phyloP scores from a whole-genome alignment of 345 rosid genomes.

The Eucalyptus urophylla region DNA sequence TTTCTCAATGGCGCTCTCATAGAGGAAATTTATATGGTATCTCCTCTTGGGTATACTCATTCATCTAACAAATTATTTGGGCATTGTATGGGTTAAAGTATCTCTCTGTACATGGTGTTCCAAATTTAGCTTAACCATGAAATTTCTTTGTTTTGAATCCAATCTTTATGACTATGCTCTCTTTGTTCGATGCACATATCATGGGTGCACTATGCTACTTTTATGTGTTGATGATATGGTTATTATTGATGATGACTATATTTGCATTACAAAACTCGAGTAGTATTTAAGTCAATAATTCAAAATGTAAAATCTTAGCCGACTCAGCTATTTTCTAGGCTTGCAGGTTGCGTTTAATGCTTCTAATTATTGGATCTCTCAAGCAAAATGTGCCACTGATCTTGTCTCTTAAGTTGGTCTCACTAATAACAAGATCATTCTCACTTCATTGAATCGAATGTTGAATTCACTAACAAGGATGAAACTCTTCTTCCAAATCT shows the following conservation, averaged over 20 bases:
- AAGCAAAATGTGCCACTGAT: fast-evolving
- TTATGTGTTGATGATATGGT: neutral
- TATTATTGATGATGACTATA: neutral
- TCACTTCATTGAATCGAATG: neutral
- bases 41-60: too few species aligned
- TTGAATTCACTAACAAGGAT: neutral
- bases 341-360: neutral
- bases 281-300: neutral
- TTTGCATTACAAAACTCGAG: neutral
- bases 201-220: too few species aligned
- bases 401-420: neutral
- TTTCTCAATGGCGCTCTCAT: fast-evolving
- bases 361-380: neutral
- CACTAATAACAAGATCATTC: neutral
- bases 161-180: too few species aligned
- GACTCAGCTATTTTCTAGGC: neutral
- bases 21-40: too few species aligned
- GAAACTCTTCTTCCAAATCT: neutral
- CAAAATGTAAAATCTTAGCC: neutral
- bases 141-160: too few species aligned
- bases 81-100: too few species aligned
- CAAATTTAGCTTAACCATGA: too few species aligned
- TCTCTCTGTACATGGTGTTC: too few species aligned
- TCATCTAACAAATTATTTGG: too few species aligned
- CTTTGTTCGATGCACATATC: too few species aligned